These are phyloP conservation scores for Harrya chromipes DNA, from an alignment of 768 basidiomycete genomes.

Conservation along the genomic window DNA sequence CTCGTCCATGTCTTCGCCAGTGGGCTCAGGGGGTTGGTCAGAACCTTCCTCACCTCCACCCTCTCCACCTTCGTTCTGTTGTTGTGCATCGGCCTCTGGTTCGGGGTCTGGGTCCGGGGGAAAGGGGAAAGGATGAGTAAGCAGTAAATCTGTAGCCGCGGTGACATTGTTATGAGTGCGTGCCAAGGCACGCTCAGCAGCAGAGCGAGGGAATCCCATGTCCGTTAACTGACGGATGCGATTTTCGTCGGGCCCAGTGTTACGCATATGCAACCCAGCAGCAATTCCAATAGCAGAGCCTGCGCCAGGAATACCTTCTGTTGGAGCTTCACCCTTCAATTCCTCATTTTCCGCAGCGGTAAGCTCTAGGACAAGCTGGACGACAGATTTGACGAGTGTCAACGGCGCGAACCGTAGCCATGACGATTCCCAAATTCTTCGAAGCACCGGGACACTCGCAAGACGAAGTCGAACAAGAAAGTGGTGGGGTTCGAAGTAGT, in stretches of 20 bases:
- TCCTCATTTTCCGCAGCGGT: conserved; percentile 82
- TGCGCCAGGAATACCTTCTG: conserved; percentile 33
- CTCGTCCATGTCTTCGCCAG: conserved; percentile 25
- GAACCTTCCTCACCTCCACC: conserved; percentile 11
- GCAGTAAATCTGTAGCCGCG: conserved; percentile 82
- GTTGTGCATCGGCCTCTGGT: conserved; percentile 23
- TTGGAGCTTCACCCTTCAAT: conserved; percentile 42
- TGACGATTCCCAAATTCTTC: conserved; percentile 72
- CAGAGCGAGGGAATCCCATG: conserved; percentile 95
- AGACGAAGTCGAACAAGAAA: conserved; percentile 82
- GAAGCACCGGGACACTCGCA: conserved; percentile 62
- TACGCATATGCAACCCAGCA: conserved; percentile 32
- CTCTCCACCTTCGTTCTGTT: conserved; percentile 11
- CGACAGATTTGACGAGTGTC: conserved; percentile 69
- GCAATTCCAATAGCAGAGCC: conserved; percentile 31
- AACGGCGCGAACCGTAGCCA: conserved; percentile 82
- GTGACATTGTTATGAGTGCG: conserved; percentile 87
- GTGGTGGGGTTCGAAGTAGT: conserved; percentile 82
- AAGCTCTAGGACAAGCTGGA: conserved; percentile 77
- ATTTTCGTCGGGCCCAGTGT: conserved; percentile 64
- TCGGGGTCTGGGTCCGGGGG: conserved; percentile 70
- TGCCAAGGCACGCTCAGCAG: conserved; percentile 77
- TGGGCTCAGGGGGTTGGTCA: conserved; percentile 29
- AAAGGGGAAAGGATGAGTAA: conserved; percentile 78
- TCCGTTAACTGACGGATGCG: conserved; percentile 83